These are phyloP conservation scores for Blastobotrys capitulatus DNA, from an alignment of 1,139 yeast species.

Conservation along the genomic window DNA sequence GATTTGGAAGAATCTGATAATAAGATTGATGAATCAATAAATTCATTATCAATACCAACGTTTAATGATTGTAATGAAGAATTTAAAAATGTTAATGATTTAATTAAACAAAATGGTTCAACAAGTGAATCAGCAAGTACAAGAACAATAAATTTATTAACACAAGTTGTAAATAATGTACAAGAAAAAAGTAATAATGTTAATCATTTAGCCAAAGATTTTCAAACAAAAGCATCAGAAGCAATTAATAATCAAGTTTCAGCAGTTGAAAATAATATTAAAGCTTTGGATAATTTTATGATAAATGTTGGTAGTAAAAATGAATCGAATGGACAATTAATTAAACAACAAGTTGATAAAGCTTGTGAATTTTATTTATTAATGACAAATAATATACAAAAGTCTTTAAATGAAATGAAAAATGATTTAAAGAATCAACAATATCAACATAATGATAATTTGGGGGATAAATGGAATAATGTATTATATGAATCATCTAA, in stretches of 20 bases:
- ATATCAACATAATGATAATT: not conserved
- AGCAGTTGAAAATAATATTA: conserved; percentile 8
- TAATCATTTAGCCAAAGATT: not conserved
- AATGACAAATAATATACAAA: conserved; percentile 4
- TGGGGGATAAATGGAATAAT: conserved; percentile 4
- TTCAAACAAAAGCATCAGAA: not conserved
- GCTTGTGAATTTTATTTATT: not conserved
- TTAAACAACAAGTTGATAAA: not conserved
- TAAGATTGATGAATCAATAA: not conserved
- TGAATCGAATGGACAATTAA: conserved; percentile 1
- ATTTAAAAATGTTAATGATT: not conserved
- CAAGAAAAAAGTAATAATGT: not conserved
- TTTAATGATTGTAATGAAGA: not conserved
- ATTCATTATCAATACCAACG: not conserved
- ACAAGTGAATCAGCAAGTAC: not conserved
- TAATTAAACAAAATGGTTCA: not conserved
- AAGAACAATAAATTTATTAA: not conserved
- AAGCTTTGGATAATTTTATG: conserved; percentile 10
- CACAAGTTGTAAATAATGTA: not conserved
- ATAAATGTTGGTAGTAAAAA: conserved; percentile 4
- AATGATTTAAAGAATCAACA: not conserved
- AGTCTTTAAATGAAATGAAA: not conserved
- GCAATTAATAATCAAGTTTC: conserved; percentile 9
- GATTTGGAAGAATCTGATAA: conserved; percentile 6
- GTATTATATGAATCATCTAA: conserved; percentile 2